Evolutionary conservation across 768 basidiomycete genomes (phyloP).

Genomic region (Trametes cubensis): DNA sequence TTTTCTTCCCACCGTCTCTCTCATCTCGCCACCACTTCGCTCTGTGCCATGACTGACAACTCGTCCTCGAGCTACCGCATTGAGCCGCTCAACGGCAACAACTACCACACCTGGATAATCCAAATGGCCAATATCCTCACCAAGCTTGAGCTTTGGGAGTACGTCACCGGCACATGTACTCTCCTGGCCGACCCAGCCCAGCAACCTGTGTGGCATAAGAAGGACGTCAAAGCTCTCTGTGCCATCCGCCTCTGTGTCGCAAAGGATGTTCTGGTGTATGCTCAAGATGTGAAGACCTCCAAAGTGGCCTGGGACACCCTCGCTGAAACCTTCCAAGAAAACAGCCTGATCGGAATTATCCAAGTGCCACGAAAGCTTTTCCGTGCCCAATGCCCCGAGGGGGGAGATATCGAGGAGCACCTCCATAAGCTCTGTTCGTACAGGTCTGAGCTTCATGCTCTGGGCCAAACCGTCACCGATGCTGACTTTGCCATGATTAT

Average conservation of each 20-base stretch:
- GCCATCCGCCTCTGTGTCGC: slow-evolving; percentile 36
- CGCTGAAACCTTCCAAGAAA: slow-evolving; percentile 32
- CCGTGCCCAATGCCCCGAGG: slow-evolving; percentile 35
- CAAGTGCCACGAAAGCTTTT: slow-evolving; percentile 33
- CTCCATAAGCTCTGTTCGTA: slow-evolving; percentile 32
- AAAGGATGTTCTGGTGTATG: slow-evolving; percentile 35
- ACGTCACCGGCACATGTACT: too few relatives aligned
- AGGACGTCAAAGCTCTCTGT: slow-evolving; percentile 37
- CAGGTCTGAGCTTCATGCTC: slow-evolving; percentile 30
- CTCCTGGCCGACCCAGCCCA: not conserved
- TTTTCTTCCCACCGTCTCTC: not conserved
- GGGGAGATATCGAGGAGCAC: slow-evolving; percentile 37
- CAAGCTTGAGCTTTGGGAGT: slow-evolving; percentile 6
- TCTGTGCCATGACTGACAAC: not conserved
- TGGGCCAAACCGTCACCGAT: slow-evolving; percentile 32
- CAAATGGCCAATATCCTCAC: not conserved
- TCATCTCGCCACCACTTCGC: not conserved
- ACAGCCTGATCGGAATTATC: slow-evolving; percentile 35
- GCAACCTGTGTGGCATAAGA: slow-evolving; percentile 30
- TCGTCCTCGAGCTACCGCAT: slow-evolving; percentile 11
- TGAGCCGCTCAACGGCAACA: slow-evolving; percentile 9
- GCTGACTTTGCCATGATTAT: slow-evolving; percentile 38
- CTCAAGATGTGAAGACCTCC: slow-evolving; percentile 31
- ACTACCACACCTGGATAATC: slow-evolving; percentile 10
- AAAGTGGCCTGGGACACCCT: slow-evolving; percentile 36